Evolutionary conservation across 176 grass and related monocot genomes (phyloP).

Genomic region (Tillandsia leiboldiana): DNA sequence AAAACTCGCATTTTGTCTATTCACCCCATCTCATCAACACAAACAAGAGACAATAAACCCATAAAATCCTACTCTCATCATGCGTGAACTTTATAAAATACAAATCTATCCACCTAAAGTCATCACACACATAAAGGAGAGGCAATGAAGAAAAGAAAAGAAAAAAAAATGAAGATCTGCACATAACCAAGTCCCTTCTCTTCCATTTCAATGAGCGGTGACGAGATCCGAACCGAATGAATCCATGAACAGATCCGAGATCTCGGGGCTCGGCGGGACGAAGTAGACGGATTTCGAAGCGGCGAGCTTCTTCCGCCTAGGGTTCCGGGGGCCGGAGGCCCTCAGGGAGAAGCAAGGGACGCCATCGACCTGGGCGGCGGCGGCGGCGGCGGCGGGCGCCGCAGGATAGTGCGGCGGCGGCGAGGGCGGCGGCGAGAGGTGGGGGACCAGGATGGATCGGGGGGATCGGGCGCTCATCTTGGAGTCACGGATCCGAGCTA

Average conservation of each 20-base stretch:
- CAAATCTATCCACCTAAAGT: background rate
- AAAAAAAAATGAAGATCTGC: constrained; percentile 16
- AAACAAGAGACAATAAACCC: too few relatives aligned
- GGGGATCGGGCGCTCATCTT: constrained; percentile 57
- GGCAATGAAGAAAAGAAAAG: background rate
- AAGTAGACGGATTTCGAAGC: constrained; percentile 41
- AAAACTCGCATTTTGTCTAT: too few relatives aligned
- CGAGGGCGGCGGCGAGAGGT: constrained; percentile 2
- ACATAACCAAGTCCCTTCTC: constrained; percentile 13
- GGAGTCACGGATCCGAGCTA: constrained; percentile 66
- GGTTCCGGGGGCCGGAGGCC: constrained; percentile 31
- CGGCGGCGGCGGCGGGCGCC: background rate
- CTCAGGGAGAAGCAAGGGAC: constrained; percentile 35
- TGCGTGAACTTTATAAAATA: too few relatives aligned
- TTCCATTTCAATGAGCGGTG: constrained; percentile 27
- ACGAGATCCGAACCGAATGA: constrained; percentile 27
- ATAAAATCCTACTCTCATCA: too few relatives aligned
- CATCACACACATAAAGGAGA: background rate
- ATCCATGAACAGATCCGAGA: constrained; percentile 18
- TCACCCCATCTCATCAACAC: too few relatives aligned
- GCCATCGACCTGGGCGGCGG: constrained; percentile 1
- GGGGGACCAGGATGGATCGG: constrained; percentile 24
- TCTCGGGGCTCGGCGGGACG: constrained; percentile 25
- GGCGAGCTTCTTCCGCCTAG: constrained; percentile 69
- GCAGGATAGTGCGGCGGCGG: constrained; percentile 1